Percentiles rank a stretch among this genome's conserved stretches.
Conservation (phyloP, 176 grass and related monocot genomes). For the Hsuehochloa calcarea region DNA sequence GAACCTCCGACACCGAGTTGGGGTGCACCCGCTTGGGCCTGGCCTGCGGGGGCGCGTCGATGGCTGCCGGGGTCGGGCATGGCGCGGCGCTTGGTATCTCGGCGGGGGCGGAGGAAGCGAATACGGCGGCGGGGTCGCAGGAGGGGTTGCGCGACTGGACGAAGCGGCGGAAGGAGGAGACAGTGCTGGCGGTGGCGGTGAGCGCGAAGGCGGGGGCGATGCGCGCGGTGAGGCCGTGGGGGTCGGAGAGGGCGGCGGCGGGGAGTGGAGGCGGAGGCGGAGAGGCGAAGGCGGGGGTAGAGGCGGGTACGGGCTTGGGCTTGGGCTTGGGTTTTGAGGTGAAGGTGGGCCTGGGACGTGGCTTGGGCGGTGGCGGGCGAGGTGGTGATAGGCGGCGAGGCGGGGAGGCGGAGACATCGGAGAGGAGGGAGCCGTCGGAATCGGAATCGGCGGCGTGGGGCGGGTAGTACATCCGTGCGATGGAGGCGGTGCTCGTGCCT, state of each 20-base stretch:
- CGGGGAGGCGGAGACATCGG: slow-evolving; percentile 64
- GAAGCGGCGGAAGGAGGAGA: background rate
- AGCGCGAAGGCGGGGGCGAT: slow-evolving; percentile 28
- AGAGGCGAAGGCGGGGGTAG: background rate
- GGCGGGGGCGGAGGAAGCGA: background rate
- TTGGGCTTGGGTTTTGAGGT: slow-evolving; percentile 35
- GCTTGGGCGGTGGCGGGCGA: slow-evolving; percentile 28
- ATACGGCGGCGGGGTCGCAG: slow-evolving; percentile 51
- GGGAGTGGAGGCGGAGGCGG: slow-evolving; percentile 3
- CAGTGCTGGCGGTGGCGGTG: background rate
- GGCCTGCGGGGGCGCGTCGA: slow-evolving; percentile 25
- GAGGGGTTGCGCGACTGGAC: slow-evolving; percentile 67
- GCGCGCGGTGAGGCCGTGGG: slow-evolving; percentile 51
- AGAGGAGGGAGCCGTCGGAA: slow-evolving; percentile 69
- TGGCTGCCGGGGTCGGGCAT: background rate
- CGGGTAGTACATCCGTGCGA: slow-evolving; percentile 26
- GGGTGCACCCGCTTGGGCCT: slow-evolving; percentile 70
- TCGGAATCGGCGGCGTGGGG: slow-evolving; percentile 50
- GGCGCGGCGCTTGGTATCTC: slow-evolving; percentile 3
- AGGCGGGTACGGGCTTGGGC: slow-evolving; percentile 3
- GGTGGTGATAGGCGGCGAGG: slow-evolving; percentile 34
- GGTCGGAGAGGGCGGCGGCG: slow-evolving; percentile 44
- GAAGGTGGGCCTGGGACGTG: slow-evolving; percentile 13
- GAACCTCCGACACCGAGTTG: slow-evolving; percentile 55
- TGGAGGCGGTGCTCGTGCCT: background rate